Evolutionary conservation across 805 yeast species (phyloP).

Genomic region (Candida xiaguanensis): DNA sequence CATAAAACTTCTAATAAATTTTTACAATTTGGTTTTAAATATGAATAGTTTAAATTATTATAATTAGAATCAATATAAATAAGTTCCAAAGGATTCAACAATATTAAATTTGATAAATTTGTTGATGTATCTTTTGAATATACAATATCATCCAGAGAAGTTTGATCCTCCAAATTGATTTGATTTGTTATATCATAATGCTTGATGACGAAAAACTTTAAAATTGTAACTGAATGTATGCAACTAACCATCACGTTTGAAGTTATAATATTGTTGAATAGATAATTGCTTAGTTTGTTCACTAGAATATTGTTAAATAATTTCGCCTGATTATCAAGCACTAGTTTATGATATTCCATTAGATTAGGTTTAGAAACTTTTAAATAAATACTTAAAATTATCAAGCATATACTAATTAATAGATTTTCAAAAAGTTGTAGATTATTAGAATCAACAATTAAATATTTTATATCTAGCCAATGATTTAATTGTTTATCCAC

Average conservation of each 20-base stretch:
- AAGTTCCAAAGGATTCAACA: constrained; percentile 23
- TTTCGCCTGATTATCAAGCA: constrained; percentile 27
- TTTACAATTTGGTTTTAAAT: constrained; percentile 5
- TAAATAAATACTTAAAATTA: constrained; percentile 18
- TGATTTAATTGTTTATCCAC: constrained; percentile 20
- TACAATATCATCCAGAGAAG: constrained; percentile 2
- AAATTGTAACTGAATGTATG: constrained; percentile 27
- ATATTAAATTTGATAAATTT: constrained; percentile 6
- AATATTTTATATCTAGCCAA: constrained; percentile 19
- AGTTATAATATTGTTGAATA: constrained; percentile 9
- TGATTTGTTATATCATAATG: constrained; percentile 1
- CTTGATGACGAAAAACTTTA: constrained; percentile 26
- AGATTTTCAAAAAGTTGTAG: constrained; percentile 24
- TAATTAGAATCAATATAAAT: constrained; percentile 12
- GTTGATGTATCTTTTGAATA: constrained; percentile 1
- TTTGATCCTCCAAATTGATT: neutral
- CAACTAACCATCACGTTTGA: constrained; percentile 22
- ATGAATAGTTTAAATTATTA: constrained; percentile 6
- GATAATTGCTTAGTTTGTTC: constrained; percentile 13
- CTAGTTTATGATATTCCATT: constrained; percentile 1
- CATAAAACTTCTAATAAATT: constrained; percentile 26
- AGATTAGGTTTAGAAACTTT: constrained; percentile 10
- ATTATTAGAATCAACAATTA: constrained; percentile 9
- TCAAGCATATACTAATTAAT: constrained; percentile 27
- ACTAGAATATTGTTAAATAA: constrained; percentile 26